Evolutionary conservation across 129 eudicot species (phyloP), one percentile per base, ranked within the genome.

Genomic region (Pulicaria dysenterica): DNA sequence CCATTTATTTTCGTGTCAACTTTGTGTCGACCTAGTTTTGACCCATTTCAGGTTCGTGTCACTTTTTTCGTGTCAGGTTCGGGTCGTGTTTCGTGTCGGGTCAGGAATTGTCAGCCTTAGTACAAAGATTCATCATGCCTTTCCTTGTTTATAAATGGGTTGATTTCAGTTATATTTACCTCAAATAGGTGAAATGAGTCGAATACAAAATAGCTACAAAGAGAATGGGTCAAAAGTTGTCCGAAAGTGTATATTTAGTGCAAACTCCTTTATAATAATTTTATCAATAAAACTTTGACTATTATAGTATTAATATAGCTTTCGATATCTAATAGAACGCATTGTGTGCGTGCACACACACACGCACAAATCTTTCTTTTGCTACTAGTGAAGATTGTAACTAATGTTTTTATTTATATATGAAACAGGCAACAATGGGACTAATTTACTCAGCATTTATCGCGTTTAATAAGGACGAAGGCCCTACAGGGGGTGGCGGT

Each of bases 351-450:
- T 24, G 31, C 31, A 24, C 31, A 2, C 31, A 31, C 11, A 11
- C 31, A 2, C 31, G 8, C 11, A 11, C 40, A 36, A 38, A 15
- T 37, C 24, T 72, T 59, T 73, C 66, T 74, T 50, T 74, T 7
- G 39, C 37, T 75, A 44, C 40, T 6, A 8, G 34, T 63, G 24
- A 49, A 8, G 37, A 41, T 51, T 53, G 79, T 10, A 45, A 19
- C 12, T 66, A 39, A 75, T 77, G 6, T 71, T 39, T 45, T 16
- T 24, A 24, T 17, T 17, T 16, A 15, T 51, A 0, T 4, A 54
- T 78, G 77, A 31, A 66, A 76, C 88, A 94, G 98, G 87, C 86
- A 3, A 83, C 90, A 47, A 88, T 90, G 98, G 98, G 96, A 47
- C 79, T 89, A 44, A 78, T 87, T 64, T 93, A 89, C 69, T 88